phyloP scores from a whole-genome alignment of 2,329 filamentous ascomycete genomes.

The Colletotrichum liriopes region DNA sequence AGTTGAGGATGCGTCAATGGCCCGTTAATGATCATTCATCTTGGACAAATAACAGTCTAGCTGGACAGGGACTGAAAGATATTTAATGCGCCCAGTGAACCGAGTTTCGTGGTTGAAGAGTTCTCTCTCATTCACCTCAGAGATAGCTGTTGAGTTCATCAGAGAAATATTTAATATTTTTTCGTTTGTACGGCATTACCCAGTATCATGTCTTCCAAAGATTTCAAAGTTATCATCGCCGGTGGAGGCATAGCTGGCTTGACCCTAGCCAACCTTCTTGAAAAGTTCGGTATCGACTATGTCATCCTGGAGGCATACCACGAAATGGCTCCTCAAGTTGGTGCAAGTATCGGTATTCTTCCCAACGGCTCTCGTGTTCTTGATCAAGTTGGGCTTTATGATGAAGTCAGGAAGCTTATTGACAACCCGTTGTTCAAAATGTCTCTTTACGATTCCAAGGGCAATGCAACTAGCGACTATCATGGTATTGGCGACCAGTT shows the following conservation, averaged over 20 bases:
- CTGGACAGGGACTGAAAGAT: background rate
- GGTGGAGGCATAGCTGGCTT: slow-evolving; percentile 65
- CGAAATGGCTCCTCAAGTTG: slow-evolving; percentile 60
- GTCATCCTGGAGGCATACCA: slow-evolving; percentile 61
- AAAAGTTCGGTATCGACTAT: slow-evolving; percentile 63
- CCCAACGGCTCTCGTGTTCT: slow-evolving; percentile 61
- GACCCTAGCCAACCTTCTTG: slow-evolving; percentile 55
- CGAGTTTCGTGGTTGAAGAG: background rate
- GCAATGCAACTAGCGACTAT: background rate
- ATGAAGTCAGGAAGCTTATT: slow-evolving; percentile 33
- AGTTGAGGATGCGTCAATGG: background rate
- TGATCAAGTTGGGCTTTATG: slow-evolving; percentile 62
- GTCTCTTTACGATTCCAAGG: slow-evolving; percentile 7
- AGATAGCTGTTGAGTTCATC: background rate
- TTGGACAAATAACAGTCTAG: background rate
- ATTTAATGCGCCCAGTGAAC: background rate
- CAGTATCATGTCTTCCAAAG: slow-evolving; percentile 9
- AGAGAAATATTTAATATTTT: background rate
- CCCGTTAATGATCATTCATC: background rate
- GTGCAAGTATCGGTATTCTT: slow-evolving; percentile 63
- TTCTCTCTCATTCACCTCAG: background rate
- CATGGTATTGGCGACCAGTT: slow-evolving; percentile 7
- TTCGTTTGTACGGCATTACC: background rate
- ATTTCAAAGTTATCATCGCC: slow-evolving; percentile 61
- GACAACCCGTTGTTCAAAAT: slow-evolving; percentile 7